Base-by-base conservation (phyloP, 2,329 filamentous ascomycete species). In the Penicillium sp. region DNA sequence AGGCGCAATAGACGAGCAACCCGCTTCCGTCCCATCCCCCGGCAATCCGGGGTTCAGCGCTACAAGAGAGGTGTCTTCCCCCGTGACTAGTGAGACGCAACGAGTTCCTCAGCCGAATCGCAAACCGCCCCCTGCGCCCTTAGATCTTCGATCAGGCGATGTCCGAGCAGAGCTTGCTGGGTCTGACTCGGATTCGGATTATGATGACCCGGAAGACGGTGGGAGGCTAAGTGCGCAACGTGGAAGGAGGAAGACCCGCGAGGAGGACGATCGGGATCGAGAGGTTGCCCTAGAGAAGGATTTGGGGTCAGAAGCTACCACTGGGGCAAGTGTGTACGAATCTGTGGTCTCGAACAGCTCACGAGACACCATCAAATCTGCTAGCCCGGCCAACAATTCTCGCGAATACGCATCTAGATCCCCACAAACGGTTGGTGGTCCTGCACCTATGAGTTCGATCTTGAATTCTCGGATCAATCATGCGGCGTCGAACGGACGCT, bases 81-180 rank as follows among this genome's bases (percentile, higher is more conserved):
- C 63, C 18, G 36, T 56, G 19, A 56, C 56, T 39, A 54, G 55
- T n/a, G 61, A 59, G 36, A 55, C 52, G 18, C 57, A 59, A 33
- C 63, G 55, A 51, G 51, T 82, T 9, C 80, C 83, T 2, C 82
- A 86, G 1, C 86, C 88, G 13, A 83, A 84, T 46, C 84, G 92
- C 55, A 97, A 96, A 71, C 85, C 88, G 5, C 92, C 92, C 2
- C 93, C 93, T 43, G 90, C 91, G 11, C 92, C 93, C 2, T 74
- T 97, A 50, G 87, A 92, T 67, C 80, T 97, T 21, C 81, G 81
- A 19, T 76, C 76, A 56, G 69, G 70, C 16, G 72, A 74, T 10
- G 71, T 77, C 31, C 77, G 75, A 52, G 70, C 78, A 45, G 73
- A 79, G 42, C 72, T 76, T 42, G 70, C 74, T 2, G 75, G 75